Base-by-base conservation (phyloP, 2,329 filamentous ascomycete species). In the Paecilomyces sp. region DNA sequence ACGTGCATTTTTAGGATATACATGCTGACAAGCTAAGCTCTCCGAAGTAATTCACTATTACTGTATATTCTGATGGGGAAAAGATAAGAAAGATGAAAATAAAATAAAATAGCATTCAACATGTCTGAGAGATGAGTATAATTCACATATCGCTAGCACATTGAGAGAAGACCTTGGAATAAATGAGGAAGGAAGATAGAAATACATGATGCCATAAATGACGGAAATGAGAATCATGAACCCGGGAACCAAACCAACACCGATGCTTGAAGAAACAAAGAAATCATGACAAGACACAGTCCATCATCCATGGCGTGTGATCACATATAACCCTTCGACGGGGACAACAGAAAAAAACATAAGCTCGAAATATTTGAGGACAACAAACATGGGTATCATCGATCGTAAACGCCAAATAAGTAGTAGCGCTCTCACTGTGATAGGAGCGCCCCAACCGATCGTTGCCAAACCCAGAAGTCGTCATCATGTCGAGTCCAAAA, bases 301-400 rank as follows among this genome's bases (percentile, higher is more conserved):
- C 15, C 41, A 8, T 47, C 41, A 8, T 47, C 41, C 41, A 9
- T n/a, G 18, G 8, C n/a, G 9, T 47, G n/a, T 47, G 15, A 18
- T 47, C n/a, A 8, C 41, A 47, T 47, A 47, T 47, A 47, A 47
- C 18, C 41, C 41, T 18, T 47, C 41, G 8, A n/a, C n/a, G 8
- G 41, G n/a, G 2, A 28, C 3, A 28, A n/a, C n/a, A 47, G 4
- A 9, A 41, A 15, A 47, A 47, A 47, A 22, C 41, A 47, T 22
- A 47, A 50, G 33, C 60, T 33, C 50, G 18, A 34, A 57, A 60
- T 12, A 58, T 51, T 36, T 22, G 25, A 28, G 59, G 60, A 57
- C 31, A 15, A 57, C 47, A 63, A 62, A 61, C 65, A 63, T 63
- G 70, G 71, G 70, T 73, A 72, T 73, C 70, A 69, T 65, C 64